Conservation (phyloP, 2,329 filamentous ascomycete genomes). For the Rachicladosporium sp. region DNA sequence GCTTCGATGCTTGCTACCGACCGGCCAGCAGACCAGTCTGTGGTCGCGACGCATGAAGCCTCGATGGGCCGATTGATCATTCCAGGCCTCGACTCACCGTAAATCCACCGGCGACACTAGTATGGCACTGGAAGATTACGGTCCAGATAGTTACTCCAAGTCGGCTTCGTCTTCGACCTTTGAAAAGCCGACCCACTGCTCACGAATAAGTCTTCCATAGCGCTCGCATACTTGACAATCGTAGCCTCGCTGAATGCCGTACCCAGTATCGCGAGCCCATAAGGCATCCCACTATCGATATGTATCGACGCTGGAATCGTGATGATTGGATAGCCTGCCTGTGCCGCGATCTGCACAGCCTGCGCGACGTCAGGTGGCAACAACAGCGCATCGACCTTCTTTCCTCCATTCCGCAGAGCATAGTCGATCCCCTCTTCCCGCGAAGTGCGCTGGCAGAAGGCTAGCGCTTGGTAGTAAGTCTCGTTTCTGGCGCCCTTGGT, state of each 20-base stretch:
- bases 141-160: slow-evolving; percentile 27
- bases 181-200: slow-evolving; percentile 9
- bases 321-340: slow-evolving; percentile 63
- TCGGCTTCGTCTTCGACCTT: slow-evolving; percentile 23
- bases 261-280: slow-evolving; percentile 29
- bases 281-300: slow-evolving; percentile 32
- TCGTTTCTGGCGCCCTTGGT: slow-evolving; percentile 50
- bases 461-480: slow-evolving; percentile 55
- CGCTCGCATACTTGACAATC: slow-evolving; percentile 28
- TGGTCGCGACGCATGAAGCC: too few relatives aligned
- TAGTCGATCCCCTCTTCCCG: slow-evolving; percentile 58
- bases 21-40: too few relatives aligned
- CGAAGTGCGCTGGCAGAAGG: slow-evolving; percentile 45
- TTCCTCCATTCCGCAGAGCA: slow-evolving; percentile 39
- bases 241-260: slow-evolving; percentile 23
- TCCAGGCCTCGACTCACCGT: too few relatives aligned
- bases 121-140: slow-evolving; percentile 24
- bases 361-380: slow-evolving; percentile 58
- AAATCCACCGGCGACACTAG: not conserved
- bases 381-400: slow-evolving; percentile 48
- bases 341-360: slow-evolving; percentile 56
- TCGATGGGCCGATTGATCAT: too few relatives aligned
- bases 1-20: too few relatives aligned
- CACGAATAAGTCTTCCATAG: slow-evolving; percentile 30
- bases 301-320: slow-evolving; percentile 53